phyloP scores from a whole-genome alignment of 2,329 filamentous ascomycete species.

The Pseudodiploospora longispora region DNA sequence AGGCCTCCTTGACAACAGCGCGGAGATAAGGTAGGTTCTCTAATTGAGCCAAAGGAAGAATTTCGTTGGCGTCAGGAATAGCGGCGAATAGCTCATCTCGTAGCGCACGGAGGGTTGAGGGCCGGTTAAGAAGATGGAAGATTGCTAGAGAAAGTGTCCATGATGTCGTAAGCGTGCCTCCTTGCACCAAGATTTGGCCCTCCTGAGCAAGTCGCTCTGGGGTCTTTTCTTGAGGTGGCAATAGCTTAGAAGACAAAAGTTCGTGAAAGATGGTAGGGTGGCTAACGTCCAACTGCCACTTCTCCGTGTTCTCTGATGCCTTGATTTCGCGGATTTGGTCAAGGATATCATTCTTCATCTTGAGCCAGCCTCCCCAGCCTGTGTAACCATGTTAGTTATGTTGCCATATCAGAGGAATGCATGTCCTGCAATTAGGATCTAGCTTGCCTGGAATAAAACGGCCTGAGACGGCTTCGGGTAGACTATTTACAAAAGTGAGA shows the following conservation, averaged over 20 bases:
- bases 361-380: conserved; percentile 30
- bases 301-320: conserved; percentile 23
- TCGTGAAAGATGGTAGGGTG: conserved; percentile 29
- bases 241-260: conserved; percentile 21
- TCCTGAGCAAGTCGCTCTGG: conserved; percentile 28
- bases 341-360: conserved; percentile 30
- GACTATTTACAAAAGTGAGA: conserved; percentile 24
- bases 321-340: conserved; percentile 28
- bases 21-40: conserved; percentile 35
- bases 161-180: conserved; percentile 33
- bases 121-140: conserved; percentile 27
- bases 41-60: conserved; percentile 19
- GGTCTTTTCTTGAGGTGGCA: conserved; percentile 26
- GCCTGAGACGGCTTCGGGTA: conserved; percentile 28
- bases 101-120: conserved; percentile 20
- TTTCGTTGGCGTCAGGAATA: conserved; percentile 22
- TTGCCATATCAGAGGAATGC: neutral
- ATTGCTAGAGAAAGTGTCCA: conserved; percentile 26
- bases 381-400: conserved; percentile 13
- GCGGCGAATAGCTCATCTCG: conserved; percentile 28
- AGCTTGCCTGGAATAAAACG: conserved; percentile 22
- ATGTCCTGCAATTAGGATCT: neutral
- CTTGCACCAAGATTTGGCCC: conserved; percentile 29
- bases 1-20: conserved; percentile 43
- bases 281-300: conserved; percentile 24